Evolutionary conservation across 139 green algal genomes (phyloP), one percentile per base, ranked within the genome.

Genomic region (Haematococcus sp.): DNA sequence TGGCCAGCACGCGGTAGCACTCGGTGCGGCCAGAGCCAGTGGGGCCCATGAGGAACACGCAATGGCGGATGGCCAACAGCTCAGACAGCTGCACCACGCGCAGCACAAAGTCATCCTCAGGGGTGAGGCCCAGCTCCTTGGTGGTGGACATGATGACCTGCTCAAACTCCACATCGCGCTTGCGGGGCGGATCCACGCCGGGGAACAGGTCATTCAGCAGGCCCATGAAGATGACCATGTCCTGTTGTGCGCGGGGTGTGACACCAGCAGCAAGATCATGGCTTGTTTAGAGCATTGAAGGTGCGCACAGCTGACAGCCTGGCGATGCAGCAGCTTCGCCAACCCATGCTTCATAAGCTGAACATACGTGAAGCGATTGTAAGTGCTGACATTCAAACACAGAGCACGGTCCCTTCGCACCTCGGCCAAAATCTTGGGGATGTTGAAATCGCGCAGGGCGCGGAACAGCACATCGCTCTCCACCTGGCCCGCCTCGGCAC

Each of bases 211-310:
- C 90, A 59, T 89, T 92, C 40, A 95, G 84, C 68, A 95, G 86
- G 32, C 88, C 90, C 83, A 92, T 92, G 86, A 95, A 95, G 80
- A 95, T 91, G 58, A 92, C 78, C 88, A 95, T 92, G 77, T 95
- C 90, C 74, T 90, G 78, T 40, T 31, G 59, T n/a, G n/a, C n/a
- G n/a, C n/a, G n/a, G n/a, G n/a, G 46, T 55, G 46, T 15, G 17
- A 23, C 46, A 55, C 15, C 17, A 23, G 46, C 46, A 55, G 46
- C 15, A n/a, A n/a, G n/a, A n/a, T n/a, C n/a, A 55, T 55, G 15
- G 17, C 46, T 55, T 55, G 46, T 55, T 55, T 17, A 55, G 15
- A 55, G 17, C 17, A 55, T 23, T 55, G 15, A 55, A 55, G 15
- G 46, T n/a, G n/a, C n/a, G n/a, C n/a, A n/a, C n/a, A n/a, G n/a